A percentile compares a stretch with the other conserved stretches of the same genome.
phyloP scores from a whole-genome alignment of 768 basidiomycete genomes.

The Mycena leptocephala region DNA sequence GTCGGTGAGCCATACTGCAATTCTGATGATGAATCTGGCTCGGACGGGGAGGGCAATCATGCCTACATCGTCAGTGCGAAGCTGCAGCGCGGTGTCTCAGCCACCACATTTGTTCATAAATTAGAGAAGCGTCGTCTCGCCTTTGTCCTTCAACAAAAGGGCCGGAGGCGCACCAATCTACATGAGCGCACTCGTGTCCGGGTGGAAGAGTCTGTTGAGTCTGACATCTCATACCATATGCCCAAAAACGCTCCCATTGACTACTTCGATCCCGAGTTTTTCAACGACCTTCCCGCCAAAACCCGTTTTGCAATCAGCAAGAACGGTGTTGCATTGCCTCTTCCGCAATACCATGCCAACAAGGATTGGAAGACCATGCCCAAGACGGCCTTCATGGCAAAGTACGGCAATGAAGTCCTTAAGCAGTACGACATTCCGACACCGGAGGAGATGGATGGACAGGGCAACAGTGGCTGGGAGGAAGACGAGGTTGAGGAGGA shows the following conservation, averaged over 20 bases:
- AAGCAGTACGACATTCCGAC: constrained; percentile 41
- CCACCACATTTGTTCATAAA: neutral
- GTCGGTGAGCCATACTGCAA: constrained; percentile 9
- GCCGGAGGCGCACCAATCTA: neutral
- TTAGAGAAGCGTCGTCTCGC: neutral
- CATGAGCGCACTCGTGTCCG: neutral
- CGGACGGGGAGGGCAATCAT: neutral
- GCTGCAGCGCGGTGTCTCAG: neutral
- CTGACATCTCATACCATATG: neutral
- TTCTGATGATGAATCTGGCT: constrained; percentile 11
- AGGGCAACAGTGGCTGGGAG: neutral
- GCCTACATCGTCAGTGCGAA: neutral
- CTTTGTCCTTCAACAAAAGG: neutral
- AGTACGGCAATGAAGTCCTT: constrained; percentile 42
- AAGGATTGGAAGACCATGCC: constrained; percentile 38
- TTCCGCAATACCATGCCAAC: constrained; percentile 15
- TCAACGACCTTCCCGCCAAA: constrained; percentile 38
- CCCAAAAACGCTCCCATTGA: constrained; percentile 39
- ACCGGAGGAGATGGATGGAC: constrained; percentile 32
- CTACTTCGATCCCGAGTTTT: constrained; percentile 43
- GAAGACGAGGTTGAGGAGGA: constrained; percentile 7
- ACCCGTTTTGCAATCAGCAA: constrained; percentile 32
- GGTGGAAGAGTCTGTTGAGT: neutral
- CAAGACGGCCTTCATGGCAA: constrained; percentile 37
- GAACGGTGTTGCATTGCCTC: constrained; percentile 34